A percentile compares a stretch with the other conserved stretches of the same genome.
Conservation (phyloP, 176 grass and related monocot species). For the Oryza punctata region DNA sequence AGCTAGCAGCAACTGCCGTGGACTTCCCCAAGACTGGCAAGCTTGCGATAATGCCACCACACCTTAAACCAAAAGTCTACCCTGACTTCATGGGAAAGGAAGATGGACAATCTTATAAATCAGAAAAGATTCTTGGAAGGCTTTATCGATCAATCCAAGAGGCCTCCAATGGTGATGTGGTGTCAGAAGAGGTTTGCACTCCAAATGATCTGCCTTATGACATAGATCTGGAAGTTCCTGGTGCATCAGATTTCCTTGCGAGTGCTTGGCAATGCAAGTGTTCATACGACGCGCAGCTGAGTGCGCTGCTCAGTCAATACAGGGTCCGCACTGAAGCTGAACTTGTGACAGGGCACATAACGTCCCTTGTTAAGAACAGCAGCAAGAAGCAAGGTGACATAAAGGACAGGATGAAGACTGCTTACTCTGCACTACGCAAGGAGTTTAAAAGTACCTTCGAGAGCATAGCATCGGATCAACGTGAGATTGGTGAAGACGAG, state of each 20-base stretch:
- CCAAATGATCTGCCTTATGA: conserved; percentile 71
- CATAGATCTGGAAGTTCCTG: conserved; percentile 69
- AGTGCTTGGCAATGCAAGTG: conserved; percentile 69
- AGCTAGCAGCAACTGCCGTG: conserved; percentile 84
- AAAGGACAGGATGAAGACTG: conserved; percentile 81
- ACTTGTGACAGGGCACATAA: conserved; percentile 83
- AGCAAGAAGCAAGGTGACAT: conserved; percentile 76
- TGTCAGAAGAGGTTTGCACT: conserved; percentile 44
- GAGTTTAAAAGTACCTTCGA: conserved; percentile 64
- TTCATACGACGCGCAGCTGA: conserved; percentile 62
- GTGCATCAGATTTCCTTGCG: conserved; percentile 55
- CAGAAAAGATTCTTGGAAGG: conserved; percentile 73
- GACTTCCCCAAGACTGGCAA: conserved; percentile 94
- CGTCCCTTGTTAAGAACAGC: conserved; percentile 58
- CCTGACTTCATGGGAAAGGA: conserved; percentile 95
- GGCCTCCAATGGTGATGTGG: conserved; percentile 25
- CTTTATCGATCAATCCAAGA: conserved; percentile 57
- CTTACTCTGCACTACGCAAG: conserved; percentile 61
- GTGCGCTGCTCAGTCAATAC: conserved; percentile 66
- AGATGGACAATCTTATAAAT: conserved; percentile 70
- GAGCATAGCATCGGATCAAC: conserved; percentile 33
- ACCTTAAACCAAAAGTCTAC: conserved; percentile 80
- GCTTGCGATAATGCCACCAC: conserved; percentile 62
- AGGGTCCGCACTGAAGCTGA: conserved; percentile 72
- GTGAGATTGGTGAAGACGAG: conserved; percentile 51